Base-by-base conservation (phyloP, 345 rosid genomes). In the Salix udensis region DNA sequence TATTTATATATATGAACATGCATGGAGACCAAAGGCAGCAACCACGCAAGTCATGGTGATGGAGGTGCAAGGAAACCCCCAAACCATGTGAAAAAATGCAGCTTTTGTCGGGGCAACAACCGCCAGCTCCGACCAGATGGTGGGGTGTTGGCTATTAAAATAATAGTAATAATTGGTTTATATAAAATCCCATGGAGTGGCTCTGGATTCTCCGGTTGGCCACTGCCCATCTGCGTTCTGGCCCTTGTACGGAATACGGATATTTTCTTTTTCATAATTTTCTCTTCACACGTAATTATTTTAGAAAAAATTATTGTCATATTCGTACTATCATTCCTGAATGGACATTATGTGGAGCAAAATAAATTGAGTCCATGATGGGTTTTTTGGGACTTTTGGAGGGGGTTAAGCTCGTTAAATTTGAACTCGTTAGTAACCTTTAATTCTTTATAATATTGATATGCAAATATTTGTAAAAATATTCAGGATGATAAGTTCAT, bases 81-180 rank as follows among this genome's bases (percentile, higher is more conserved):
- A 64, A 34, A 30, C 77, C 86, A 86, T 84, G 86, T 86, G 89
- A 75, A 75, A 19, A 7, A 64, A 2, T 61, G 77, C 82, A 84
- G 85, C 82, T 84, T 82, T 82, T 85, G 90, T 87, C 87, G 83
- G 88, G 44, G 65, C 85, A 85, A 76, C 84, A 1, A 79, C 86
- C 84, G 73, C 82, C 85, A 82, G 14, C 84, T 85, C 84, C 90
- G 86, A 85, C 90, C 86, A 82, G 34, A 36, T 44, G 75, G 80
- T 77, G 72, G 83, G 76, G 76, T 67, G 81, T 67, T 55, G 31
- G 7, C 28, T 71, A 39, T 13, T n/a, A 11, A 58, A 58, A 58
- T 58, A 18, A 58, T 21, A 55, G 18, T 55, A 6, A 58, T 58
- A 58, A 64, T 30, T 46, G 24, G 4, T 48, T 23, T 11, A 39